phyloP scores from a whole-genome alignment of 1,139 yeast species.

The Candida sp. region DNA sequence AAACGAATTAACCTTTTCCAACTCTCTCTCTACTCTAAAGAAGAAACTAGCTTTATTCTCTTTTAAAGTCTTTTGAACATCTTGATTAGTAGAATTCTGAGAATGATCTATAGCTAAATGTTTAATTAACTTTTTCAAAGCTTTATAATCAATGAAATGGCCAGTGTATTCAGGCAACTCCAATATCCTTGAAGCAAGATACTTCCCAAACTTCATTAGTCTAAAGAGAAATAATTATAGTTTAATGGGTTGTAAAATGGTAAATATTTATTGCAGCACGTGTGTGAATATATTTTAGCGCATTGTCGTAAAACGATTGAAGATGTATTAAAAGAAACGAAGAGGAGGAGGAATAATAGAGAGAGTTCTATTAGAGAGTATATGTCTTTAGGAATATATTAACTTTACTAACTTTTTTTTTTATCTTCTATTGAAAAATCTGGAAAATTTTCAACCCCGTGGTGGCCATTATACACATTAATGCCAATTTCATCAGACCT shows the following conservation, averaged over 20 bases:
- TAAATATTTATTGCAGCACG: not conserved
- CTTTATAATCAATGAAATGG: conserved; percentile 91
- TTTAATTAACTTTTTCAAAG: conserved; percentile 77
- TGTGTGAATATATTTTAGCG: not conserved
- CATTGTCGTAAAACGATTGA: no score
- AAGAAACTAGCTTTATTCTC: conserved; percentile 93
- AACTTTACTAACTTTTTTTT: no score
- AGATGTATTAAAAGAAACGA: no score
- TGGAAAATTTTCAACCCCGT: no score
- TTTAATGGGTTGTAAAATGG: not conserved
- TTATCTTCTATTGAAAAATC: no score
- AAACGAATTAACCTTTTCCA: conserved; percentile 89
- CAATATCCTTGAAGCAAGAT: conserved; percentile 88
- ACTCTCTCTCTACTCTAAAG: conserved; percentile 87
- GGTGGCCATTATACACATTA: no score
- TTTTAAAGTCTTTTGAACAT: conserved; percentile 62
- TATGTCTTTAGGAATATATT: no score
- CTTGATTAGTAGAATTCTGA: conserved; percentile 20
- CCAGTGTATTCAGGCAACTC: conserved; percentile 95
- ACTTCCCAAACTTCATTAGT: conserved; percentile 86
- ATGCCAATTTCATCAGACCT: no score
- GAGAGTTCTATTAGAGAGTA: no score
- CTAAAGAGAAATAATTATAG: not conserved
- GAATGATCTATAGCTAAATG: conserved; percentile 45
- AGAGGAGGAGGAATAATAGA: no score